Base-by-base conservation (phyloP, 495 filamentous ascomycete species). In the Penicillium coprophilum region DNA sequence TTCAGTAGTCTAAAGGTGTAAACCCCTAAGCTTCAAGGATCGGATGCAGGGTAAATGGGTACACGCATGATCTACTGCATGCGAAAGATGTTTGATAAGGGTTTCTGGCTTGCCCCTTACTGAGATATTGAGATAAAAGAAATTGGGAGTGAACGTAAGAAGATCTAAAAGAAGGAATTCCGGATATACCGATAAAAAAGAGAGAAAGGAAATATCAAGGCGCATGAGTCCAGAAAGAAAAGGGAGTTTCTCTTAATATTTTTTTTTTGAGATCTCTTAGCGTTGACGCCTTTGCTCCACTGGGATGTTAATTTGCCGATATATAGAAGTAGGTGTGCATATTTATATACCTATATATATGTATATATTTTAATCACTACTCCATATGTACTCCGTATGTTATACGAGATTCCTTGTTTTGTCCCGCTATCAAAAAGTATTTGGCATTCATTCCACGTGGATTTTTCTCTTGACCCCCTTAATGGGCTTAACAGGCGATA, bases 51-150 rank as follows among this genome's bases (percentile, higher is more conserved):
- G 49, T 50, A 44, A 39, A 38, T 36, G 38, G 49, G 52, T 38
- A n/a, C 15, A n/a, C 59, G 61, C 66, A 69, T 69, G 56, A 64
- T 69, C 56, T 58, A 45, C 49, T 55, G 58, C 57, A 60, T 50
- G 21, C 28, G 60, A 19, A 30, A 31, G 53, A 50, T 48, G 30
- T 24, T 43, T 28, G 34, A 56, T 56, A 40, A 56, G 31, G 54
- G 45, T 36, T 44, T 43, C 31, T 52, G 52, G 39, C 17, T 53
- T 44, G 36, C 64, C 64, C 62, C 62, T 65, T 59, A 60, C 56
- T 41, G 40, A 49, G 30, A 38, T 9, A 38, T 47, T 11, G 27
- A 31, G n/a, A 31, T 28, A 17, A 32, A 30, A 3, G 15, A 0
- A n/a, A n/a, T 36, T 19, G 34, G 20, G 47, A 56, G 50, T 50